phyloP scores from a whole-genome alignment of 306 rosid species.

The Pterocarpus santalinus region DNA sequence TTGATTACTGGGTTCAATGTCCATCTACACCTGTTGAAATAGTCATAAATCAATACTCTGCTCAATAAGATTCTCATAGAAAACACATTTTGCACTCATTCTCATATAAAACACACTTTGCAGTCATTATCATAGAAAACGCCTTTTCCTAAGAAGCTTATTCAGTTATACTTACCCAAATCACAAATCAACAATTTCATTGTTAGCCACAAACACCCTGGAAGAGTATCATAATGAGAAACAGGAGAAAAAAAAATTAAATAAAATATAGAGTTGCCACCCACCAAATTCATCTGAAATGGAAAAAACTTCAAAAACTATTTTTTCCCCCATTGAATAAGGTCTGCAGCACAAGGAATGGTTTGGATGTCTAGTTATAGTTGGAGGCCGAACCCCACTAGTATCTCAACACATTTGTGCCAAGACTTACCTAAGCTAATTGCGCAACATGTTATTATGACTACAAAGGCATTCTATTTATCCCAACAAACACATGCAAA shows the following conservation, averaged over 20 bases:
- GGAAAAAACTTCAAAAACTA: not conserved
- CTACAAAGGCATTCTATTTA: not conserved
- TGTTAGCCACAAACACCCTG: not conserved
- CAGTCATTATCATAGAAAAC: not conserved
- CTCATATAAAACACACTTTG: not conserved
- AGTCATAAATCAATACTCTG: constrained; percentile 27
- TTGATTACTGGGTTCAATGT: constrained; percentile 59
- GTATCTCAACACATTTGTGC: not conserved
- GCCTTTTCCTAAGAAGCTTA: constrained; percentile 30
- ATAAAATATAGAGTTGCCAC: constrained; percentile 12
- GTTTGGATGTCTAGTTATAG: not conserved
- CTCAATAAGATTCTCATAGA: constrained; percentile 16
- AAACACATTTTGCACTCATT: not conserved
- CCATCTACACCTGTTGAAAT: constrained; percentile 63
- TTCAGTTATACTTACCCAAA: constrained; percentile 26
- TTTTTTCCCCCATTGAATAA: not conserved
- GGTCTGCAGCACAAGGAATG: not conserved
- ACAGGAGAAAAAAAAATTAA: not conserved
- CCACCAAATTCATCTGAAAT: not conserved
- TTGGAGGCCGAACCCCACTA: not conserved
- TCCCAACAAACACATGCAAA: not conserved
- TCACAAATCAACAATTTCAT: constrained; percentile 13
- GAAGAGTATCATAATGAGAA: not conserved
- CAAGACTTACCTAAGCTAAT: not conserved
- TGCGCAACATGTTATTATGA: not conserved